These are phyloP conservation scores for Rhodotorula taiwanensis DNA, from an alignment of 768 basidiomycete species.

Conservation along the genomic window DNA sequence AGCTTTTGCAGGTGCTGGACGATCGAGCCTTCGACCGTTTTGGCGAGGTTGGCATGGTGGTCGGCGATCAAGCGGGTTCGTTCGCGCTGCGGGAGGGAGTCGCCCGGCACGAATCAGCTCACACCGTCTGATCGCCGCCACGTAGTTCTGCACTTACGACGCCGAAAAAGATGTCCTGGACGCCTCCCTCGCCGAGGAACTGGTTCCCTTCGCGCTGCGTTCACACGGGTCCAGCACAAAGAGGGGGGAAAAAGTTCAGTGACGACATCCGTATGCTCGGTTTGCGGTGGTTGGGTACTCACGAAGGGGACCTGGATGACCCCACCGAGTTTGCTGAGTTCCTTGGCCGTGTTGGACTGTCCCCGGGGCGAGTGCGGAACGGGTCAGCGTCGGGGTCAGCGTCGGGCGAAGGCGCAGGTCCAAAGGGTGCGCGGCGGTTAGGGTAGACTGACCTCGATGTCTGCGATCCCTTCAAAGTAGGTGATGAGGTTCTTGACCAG, in stretches of 20 bases:
- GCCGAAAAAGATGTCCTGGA: conserved; percentile 78
- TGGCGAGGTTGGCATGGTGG: conserved; percentile 90
- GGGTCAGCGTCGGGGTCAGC: too few species aligned
- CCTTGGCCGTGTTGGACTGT: conserved; percentile 75
- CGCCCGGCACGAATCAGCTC: too few species aligned
- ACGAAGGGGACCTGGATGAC: conserved; percentile 94
- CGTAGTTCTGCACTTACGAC: conserved; percentile 47
- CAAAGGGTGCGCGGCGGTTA: too few species aligned
- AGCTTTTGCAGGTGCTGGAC: conserved; percentile 96
- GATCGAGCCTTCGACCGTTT: conserved; percentile 92
- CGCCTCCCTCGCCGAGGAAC: conserved; percentile 93
- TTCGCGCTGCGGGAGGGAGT: conserved; percentile 52
- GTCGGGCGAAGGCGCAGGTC: too few species aligned
- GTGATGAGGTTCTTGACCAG: conserved; percentile 40
- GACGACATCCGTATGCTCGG: too few species aligned
- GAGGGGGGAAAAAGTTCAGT: too few species aligned
- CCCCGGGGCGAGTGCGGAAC: too few species aligned
- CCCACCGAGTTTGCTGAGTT: conserved; percentile 84
- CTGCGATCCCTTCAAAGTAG: conserved; percentile 53
- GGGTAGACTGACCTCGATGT: conserved; percentile 84
- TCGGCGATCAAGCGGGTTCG: conserved; percentile 89
- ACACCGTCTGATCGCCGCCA: neutral
- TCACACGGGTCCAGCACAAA: too few species aligned
- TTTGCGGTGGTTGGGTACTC: too few species aligned
- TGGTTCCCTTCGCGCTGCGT: conserved; percentile 58